Percentiles rank a stretch among this genome's conserved stretches.
These are phyloP conservation scores for Moesziomyces globuligerus DNA, from an alignment of 1,284 basidiomycete genomes.

Conservation along the genomic window DNA sequence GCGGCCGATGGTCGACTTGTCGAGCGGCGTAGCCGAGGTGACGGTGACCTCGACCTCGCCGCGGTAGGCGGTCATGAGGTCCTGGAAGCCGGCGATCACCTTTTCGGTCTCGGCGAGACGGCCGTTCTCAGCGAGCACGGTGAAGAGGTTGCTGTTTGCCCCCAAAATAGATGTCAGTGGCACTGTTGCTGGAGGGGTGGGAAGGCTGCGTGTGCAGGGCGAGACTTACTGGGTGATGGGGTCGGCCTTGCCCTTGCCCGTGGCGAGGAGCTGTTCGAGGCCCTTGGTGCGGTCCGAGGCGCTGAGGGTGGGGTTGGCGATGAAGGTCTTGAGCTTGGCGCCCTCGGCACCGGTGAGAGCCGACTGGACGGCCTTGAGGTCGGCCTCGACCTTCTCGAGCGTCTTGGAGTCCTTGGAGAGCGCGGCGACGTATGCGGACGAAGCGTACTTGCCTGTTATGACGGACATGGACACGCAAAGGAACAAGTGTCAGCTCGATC, in stretches of 20 bases:
- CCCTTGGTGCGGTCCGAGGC: conserved; percentile 78
- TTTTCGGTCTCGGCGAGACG: conserved; percentile 83
- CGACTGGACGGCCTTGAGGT: conserved; percentile 73
- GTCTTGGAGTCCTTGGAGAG: conserved; percentile 75
- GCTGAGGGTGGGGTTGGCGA: conserved; percentile 89
- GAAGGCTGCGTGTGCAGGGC: too few species aligned
- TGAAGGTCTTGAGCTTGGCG: conserved; percentile 76
- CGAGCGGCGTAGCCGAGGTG: conserved; percentile 73
- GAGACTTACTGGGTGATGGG: conserved; percentile 63
- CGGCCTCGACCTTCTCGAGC: conserved; percentile 70
- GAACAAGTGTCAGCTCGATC: not conserved
- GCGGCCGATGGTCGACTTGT: conserved; percentile 60
- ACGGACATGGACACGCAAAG: not conserved
- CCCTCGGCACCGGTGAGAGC: conserved; percentile 60
- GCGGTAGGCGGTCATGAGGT: conserved; percentile 86
- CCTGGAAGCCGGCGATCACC: conserved; percentile 91
- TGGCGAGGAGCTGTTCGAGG: conserved; percentile 75
- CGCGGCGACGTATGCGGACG: conserved; percentile 90
- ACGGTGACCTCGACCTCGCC: conserved; percentile 93
- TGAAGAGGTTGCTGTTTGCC: conserved; percentile 77
- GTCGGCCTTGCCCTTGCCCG: conserved; percentile 59
- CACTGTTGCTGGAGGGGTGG: not conserved
- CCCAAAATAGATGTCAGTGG: not conserved
- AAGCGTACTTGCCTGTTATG: conserved; percentile 88
- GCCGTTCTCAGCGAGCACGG: conserved; percentile 91